Evolutionary conservation across 805 yeast species (phyloP).

Genomic region (Myxozyma nipponensis): DNA sequence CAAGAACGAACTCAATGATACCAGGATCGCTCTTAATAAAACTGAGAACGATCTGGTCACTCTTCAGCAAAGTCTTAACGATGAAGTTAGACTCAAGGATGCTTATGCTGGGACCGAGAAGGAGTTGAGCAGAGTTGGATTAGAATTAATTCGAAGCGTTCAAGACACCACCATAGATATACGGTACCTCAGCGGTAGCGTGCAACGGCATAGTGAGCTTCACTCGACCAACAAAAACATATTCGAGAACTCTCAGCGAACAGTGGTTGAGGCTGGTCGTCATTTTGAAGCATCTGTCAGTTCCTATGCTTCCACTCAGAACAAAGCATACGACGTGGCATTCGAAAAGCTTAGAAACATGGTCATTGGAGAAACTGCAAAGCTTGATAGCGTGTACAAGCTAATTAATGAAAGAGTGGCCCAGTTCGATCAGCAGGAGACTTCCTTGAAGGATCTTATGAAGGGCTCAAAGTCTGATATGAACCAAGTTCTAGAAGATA

Average conservation of each 20-base stretch:
- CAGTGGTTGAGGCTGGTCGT: constrained; percentile 48
- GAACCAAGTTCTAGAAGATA: constrained; percentile 25
- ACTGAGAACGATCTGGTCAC: constrained; percentile 21
- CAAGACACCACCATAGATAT: constrained; percentile 29
- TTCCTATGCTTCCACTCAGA: constrained; percentile 43
- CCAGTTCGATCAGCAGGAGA: constrained; percentile 12
- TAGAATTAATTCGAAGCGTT: constrained; percentile 28
- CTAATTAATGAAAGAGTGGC: constrained; percentile 15
- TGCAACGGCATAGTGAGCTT: constrained; percentile 20
- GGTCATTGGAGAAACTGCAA: constrained; percentile 18
- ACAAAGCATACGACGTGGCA: constrained; percentile 5
- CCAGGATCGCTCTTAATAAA: constrained; percentile 19
- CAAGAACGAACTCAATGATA: constrained; percentile 19
- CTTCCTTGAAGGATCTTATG: constrained; percentile 11
- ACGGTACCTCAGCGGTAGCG: constrained; percentile 20
- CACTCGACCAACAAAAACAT: constrained; percentile 13
- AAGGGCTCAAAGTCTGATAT: constrained; percentile 21
- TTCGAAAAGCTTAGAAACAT: constrained; percentile 12
- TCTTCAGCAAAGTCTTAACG: constrained; percentile 22
- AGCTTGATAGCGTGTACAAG: constrained; percentile 22
- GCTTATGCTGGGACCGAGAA: constrained; percentile 34
- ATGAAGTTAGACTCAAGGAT: constrained; percentile 29
- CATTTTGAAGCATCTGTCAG: constrained; percentile 51
- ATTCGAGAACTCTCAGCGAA: constrained; percentile 31
- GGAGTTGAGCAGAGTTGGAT: constrained; percentile 32